Evolutionary conservation across 768 basidiomycete species (phyloP), one percentile per base, ranked within the genome.

Genomic region (Phylloporus sp.): DNA sequence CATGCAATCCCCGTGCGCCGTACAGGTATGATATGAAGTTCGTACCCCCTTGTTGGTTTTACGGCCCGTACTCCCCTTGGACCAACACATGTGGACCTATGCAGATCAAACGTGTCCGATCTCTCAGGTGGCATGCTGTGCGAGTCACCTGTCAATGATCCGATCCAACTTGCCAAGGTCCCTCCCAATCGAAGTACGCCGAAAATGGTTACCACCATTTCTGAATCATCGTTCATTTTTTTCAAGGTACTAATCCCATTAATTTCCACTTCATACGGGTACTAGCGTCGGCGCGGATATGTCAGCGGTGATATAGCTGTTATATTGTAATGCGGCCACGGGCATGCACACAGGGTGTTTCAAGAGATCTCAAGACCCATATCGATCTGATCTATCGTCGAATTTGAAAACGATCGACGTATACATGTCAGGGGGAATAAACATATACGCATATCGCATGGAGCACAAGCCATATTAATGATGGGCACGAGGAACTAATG

Each of bases 371-470:
- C 5, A 33, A 23, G 36, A 15, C 39, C 44, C 28, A 52, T 39
- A 49, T 44, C 32, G 22, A 33, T 26, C 21, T 28, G 29, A 37
- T 42, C 43, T 44, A 47, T 32, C 18, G 35, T 42, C 27, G 24
- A 29, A 7, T 15, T 28, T 9, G 24, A 54, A 40, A 41, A 38
- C 29, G 53, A 57, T 59, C 34, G 42, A 37, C 52, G 4, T 39
- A 26, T 21, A 43, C 17, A 29, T 40, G 41, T n/a, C n/a, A n/a
- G 29, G 27, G 34, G 26, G 14, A 13, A 26, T 31, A 37, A 38
- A 24, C 9, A 13, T 14, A 15, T 33, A 15, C 27, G 10, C n/a
- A 20, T 10, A 13, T 28, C 15, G 18, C 44, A 28, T 18, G 32
- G 29, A 21, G 17, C 24, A 38, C 21, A n/a, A n/a, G 32, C 44